Evolutionary conservation across 768 basidiomycete species (phyloP), one percentile per base, ranked within the genome.

Genomic region (Paxillus involutus): DNA sequence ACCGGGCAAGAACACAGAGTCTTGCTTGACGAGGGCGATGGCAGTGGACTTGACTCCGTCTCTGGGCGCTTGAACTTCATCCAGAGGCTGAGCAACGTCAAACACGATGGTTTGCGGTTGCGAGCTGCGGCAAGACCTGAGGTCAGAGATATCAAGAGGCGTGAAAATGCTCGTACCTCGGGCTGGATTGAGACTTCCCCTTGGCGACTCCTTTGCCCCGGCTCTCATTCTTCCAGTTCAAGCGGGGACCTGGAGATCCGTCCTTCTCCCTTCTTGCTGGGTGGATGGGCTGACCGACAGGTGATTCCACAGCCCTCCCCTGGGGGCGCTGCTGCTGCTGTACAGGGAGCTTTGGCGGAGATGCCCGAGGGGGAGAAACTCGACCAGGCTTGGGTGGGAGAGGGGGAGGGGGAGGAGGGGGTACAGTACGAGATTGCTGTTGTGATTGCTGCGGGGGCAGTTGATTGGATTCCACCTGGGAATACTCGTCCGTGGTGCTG

Each of bases 1-100:
- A 14, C 91, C 91, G 43, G 88, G 89, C 53, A 92, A 74, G 73
- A 93, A 94, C 24, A 86, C 81, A 16, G 90, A 75, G 55, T 94
- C 91, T 59, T 93, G 90, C 71, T 85, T 89, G 65, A 94, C 89
- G 45, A 94, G 79, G 14, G 91, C 91, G 50, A 94, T 94, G 3
- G 91, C 90, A 0, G 91, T 94, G n/a, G 89, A 89, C 66, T 91
- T 91, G 62, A 91, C 88, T 4, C 79, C 80, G 58, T 93, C 91
- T 8, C 78, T 80, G 49, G 84, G 77, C 8, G 91, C 88, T 64
- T 89, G 86, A 39, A 91, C 80, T 54, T 91, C 87, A 19, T 86
- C 85, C 55, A 90, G 75, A 17, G 82, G 68, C 58, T 84, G 85
- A 14, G 86, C 78, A 21, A 91, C 88, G 71, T 93, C 91, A 59